Base-by-base conservation (phyloP, 106 monocot genomes). In the Acorus gramineus region DNA sequence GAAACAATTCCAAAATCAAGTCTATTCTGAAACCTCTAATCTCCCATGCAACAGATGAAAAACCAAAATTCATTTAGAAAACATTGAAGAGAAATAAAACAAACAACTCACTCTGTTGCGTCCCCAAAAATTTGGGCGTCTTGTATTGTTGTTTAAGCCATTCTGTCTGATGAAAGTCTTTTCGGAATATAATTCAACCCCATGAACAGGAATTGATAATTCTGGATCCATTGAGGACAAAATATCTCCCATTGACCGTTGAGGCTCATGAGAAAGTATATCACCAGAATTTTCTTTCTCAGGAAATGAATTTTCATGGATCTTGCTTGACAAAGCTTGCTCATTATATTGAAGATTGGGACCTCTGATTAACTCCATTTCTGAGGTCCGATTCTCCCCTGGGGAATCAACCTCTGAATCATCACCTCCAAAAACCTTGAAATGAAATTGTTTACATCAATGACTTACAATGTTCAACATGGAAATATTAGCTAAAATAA, bases 171-270 rank as follows among this genome's bases (percentile, higher is more conserved):
- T 81, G 28, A 67, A 55, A 3, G 67, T 60, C 64, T 71, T 88
- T 50, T 82, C 85, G 5, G 69, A 53, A 76, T 72, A 74, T 66
- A 81, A 79, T 47, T 85, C 91, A 71, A 62, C 7, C 28, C 76
- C 59, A 64, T 80, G 59, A 76, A 57, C 67, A 48, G 81, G 70
- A 71, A 80, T 84, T 56, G 78, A 57, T 57, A 78, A 73, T 73
- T 80, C 81, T 50, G 77, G 73, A 60, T 98, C 91, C 67, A 88
- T 77, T 47, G 96, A 92, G 48, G 96, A 88, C 42, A 98, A 61
- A 50, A 92, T 88, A 47, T 91, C 91, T 61, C 86, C 95, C 95
- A 96, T 81, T 47, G 89, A 90, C 10, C 81, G 53, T 8, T 80
- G 78, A 76, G 75, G 68, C 13, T 98, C 96, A 68, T 49, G 66